Conservation (phyloP, 2,329 filamentous ascomycete genomes). For the Aquanectria penicillioides region DNA sequence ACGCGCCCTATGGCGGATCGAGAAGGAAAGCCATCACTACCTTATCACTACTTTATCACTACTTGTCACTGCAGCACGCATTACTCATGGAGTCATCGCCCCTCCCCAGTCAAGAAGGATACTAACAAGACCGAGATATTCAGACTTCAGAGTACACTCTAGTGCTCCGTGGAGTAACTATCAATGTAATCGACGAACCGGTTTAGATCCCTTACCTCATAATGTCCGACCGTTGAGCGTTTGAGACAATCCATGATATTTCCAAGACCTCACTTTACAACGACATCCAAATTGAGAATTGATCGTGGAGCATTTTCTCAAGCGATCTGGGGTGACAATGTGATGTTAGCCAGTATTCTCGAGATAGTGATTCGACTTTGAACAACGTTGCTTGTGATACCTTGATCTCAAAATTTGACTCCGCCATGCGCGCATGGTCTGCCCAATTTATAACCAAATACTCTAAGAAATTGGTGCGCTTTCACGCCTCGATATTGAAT, state of each 20-base stretch:
- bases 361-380: background rate
- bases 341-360: background rate
- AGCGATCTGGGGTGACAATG: background rate
- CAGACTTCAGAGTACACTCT: background rate
- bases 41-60: background rate
- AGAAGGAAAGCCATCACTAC: no score
- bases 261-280: background rate
- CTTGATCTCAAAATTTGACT: background rate
- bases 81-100: background rate
- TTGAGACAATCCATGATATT: background rate
- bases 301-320: background rate
- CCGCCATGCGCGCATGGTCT: background rate
- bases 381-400: background rate
- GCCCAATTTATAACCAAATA: background rate
- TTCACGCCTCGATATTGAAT: background rate
- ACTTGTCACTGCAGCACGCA: background rate
- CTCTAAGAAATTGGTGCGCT: background rate
- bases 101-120: background rate
- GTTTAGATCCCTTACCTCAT: background rate
- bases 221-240: background rate
- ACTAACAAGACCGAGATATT: background rate
- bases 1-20: no score
- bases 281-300: constrained; percentile 4
- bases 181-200: background rate
- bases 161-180: background rate